These are phyloP conservation scores for Elasticomyces elasticus DNA, from an alignment of 495 filamentous ascomycete genomes.

Conservation along the genomic window DNA sequence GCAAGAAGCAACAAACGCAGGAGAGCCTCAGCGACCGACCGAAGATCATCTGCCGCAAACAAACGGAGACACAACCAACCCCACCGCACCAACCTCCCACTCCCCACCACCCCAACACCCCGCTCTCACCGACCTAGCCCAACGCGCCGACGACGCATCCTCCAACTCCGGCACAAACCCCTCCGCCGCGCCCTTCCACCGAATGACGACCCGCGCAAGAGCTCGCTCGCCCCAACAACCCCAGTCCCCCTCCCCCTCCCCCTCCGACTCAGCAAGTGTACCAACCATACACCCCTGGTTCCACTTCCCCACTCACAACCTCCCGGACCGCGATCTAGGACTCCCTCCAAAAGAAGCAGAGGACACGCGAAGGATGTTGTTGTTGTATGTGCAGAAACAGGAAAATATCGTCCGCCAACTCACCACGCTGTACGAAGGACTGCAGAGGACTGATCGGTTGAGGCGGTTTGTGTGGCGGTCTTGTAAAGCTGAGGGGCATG, in stretches of 20 bases:
- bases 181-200: conserved; percentile 39
- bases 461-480: conserved; percentile 71
- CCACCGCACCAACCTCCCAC: background rate
- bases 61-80: background rate
- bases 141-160: conserved; percentile 13
- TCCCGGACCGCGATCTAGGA: conserved; percentile 68
- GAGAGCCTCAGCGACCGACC: background rate
- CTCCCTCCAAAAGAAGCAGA: conserved; percentile 76
- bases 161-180: conserved; percentile 23
- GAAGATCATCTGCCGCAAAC: background rate
- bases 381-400: conserved; percentile 86
- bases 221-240: conserved; percentile 36
- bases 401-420: conserved; percentile 84
- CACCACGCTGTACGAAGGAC: conserved; percentile 60
- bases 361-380: conserved; percentile 72
- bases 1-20: background rate
- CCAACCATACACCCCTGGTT: conserved; percentile 70
- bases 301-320: conserved; percentile 55
- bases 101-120: conserved; percentile 11
- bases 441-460: conserved; percentile 68
- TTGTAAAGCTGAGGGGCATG: conserved; percentile 82
- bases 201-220: conserved; percentile 64
- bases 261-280: conserved; percentile 34
- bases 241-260: conserved; percentile 35
- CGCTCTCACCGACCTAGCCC: background rate